phyloP scores from a whole-genome alignment of 2,329 filamentous ascomycete species.

The Aspergillus sp. region DNA sequence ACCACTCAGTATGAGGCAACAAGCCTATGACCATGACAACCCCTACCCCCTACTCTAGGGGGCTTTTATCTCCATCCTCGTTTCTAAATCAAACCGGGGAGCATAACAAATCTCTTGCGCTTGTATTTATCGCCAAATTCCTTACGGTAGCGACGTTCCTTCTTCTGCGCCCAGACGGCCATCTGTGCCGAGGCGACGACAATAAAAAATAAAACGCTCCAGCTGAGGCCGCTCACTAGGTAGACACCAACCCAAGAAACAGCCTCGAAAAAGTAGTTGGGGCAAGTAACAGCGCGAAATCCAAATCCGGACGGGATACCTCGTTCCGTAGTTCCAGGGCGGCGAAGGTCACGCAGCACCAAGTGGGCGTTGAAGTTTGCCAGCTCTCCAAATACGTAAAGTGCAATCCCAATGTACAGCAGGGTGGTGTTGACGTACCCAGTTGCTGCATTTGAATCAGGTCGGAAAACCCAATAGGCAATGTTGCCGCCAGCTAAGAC shows the following conservation, averaged over 20 bases:
- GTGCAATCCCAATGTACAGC: constrained; percentile 65
- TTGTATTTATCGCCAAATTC: constrained; percentile 94
- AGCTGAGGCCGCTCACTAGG: constrained; percentile 71
- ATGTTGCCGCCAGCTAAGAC: constrained; percentile 74
- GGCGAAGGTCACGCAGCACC: constrained; percentile 74
- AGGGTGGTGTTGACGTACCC: constrained; percentile 51
- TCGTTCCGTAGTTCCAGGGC: constrained; percentile 76
- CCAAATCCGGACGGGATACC: constrained; percentile 85
- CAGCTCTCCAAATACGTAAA: constrained; percentile 77
- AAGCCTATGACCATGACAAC: not conserved
- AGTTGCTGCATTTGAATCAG: constrained; percentile 65
- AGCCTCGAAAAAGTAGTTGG: constrained; percentile 95
- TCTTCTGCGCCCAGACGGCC: constrained; percentile 84
- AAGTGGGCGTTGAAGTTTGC: constrained; percentile 79
- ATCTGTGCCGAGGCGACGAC: constrained; percentile 73
- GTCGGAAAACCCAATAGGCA: constrained; percentile 81
- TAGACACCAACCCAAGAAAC: constrained; percentile 83
- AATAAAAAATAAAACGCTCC: constrained; percentile 75
- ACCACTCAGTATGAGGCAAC: not conserved
- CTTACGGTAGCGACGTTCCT: constrained; percentile 84
- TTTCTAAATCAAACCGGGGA: constrained; percentile 70
- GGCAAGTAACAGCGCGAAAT: constrained; percentile 85
- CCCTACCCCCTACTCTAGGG: not conserved
- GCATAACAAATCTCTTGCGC: constrained; percentile 83
- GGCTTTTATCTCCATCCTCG: constrained; percentile 19